phyloP scores from a whole-genome alignment of 805 yeast genomes.

The Ogataea thermomethanolica region DNA sequence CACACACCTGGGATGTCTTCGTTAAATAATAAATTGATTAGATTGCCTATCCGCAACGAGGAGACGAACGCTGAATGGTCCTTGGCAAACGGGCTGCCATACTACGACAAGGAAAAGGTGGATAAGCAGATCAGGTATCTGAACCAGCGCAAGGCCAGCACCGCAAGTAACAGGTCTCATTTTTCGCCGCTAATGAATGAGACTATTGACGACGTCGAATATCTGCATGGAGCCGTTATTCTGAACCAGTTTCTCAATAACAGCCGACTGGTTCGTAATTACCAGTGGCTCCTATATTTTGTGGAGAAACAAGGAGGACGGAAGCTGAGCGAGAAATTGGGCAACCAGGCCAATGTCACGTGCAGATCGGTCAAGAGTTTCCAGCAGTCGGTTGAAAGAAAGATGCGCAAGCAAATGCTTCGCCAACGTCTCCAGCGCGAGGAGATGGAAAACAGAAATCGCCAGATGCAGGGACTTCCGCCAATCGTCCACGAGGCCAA shows the following conservation, averaged over 20 bases:
- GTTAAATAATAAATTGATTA: constrained; percentile 26
- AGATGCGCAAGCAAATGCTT: constrained; percentile 17
- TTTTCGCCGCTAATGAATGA: constrained; percentile 29
- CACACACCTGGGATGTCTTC: constrained; percentile 23
- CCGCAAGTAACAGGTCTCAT: constrained; percentile 27
- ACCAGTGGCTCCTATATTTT: constrained; percentile 50
- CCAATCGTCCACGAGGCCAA: constrained; percentile 5
- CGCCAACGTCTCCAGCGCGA: constrained; percentile 17
- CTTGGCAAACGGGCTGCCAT: constrained; percentile 41
- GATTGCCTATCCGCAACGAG: constrained; percentile 26
- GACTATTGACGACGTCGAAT: constrained; percentile 45
- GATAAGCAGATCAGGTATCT: constrained; percentile 24
- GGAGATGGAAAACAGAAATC: constrained; percentile 14
- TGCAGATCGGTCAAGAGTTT: constrained; percentile 26
- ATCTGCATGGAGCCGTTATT: constrained; percentile 46
- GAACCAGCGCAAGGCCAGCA: constrained; percentile 29
- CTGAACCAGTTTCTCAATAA: constrained; percentile 42
- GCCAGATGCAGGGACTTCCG: constrained; percentile 7
- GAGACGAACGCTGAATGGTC: constrained; percentile 20
- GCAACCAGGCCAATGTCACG: constrained; percentile 12
- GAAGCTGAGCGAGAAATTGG: constrained; percentile 20
- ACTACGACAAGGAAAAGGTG: constrained; percentile 31
- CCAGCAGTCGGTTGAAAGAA: constrained; percentile 28
- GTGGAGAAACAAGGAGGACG: constrained; percentile 40
- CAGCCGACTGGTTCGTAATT: constrained; percentile 39